Evolutionary conservation across 495 filamentous ascomycete genomes (phyloP), one percentile per base, ranked within the genome.

Genomic region (Penicillium subrubescens): DNA sequence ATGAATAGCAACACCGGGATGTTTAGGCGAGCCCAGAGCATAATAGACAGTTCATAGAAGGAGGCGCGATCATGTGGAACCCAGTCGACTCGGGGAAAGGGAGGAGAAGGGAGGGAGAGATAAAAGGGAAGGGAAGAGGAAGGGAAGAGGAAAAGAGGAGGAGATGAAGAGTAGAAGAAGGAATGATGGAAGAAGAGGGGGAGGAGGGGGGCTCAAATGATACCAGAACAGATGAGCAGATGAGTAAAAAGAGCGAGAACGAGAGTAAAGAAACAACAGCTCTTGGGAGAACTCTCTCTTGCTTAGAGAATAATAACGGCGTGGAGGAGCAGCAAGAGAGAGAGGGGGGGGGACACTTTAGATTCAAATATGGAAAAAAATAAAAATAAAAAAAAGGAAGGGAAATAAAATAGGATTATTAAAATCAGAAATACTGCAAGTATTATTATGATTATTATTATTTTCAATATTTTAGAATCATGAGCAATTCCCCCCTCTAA

Each of bases 301-400:
- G 31, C 52, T 57, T 59, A 37, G 62, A 71, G 61, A 66, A 72
- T 68, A 66, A 72, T 68, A 72, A 72, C 67, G 67, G 70, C 60
- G 67, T 64, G 70, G 37, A 37, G 31, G 53, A 54, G 27, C 12
- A 51, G 31, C 5, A 33, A 8, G 31, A 33, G 31, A 5, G 23
- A 50, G 23, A 19, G 21, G 46, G 11, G 27, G n/a, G 51, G 51
- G 51, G 27, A 6, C 27, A 29, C 10, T 53, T 53, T 29, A 53
- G 50, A 53, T 53, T 54, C 51, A 54, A 54, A 54, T 54, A 48
- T 48, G 44, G 43, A 44, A 44, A 44, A 44, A 8, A 21, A 44
- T 21, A 44, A 44, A 8, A 44, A 44, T 8, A 19, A 11, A 21
- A 43, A 43, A 44, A 44, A 8, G 6, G 11, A 44, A 19, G n/a